Base-by-base conservation (phyloP, 2,329 filamentous ascomycete species). In the Endothia cerciana region DNA sequence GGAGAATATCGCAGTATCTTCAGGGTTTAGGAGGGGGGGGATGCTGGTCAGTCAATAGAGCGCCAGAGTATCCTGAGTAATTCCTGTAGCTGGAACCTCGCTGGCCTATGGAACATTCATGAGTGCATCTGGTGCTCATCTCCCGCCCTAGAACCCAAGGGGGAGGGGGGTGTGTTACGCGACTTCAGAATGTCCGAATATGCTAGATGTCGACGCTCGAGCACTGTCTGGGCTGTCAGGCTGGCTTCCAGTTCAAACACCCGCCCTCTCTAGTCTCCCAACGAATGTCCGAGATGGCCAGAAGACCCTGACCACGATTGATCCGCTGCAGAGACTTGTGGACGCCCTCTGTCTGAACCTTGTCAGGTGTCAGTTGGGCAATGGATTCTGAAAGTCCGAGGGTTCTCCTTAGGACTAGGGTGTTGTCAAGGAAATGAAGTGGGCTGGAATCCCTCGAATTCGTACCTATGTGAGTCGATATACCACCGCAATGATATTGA, bases 151-250 rank as follows among this genome's bases (percentile, higher is more conserved):
- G 47, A 51, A 30, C 51, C 28, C 15, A 55, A 36, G 30, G 28
- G 30, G 19, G 51, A 30, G 17, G 36, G n/a, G n/a, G n/a, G n/a
- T n/a, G 51, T 55, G 28, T 17, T n/a, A 30, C 51, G 51, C 30
- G 28, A 36, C 7, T n/a, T 22, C 15, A 55, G 28, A 13, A n/a
- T 8, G 17, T 41, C 41, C 41, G 22, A 40, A 28, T 11, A 30
- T 45, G 28, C 30, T 5, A 58, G 28, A 30, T 47, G 41, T 45
- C 22, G 30, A 47, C 40, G 28, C 41, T 60, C 28, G 28, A 33
- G 58, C 58, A 60, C 41, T 47, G 40, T 45, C 30, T 43, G 19
- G n/a, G 22, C 57, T 47, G 22, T 30, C 38, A 45, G 25, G 6
- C 38, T 25, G 40, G 22, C 28, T 60, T 60, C 40, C 28, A 36